These are phyloP conservation scores for Cryphonectria nitschkei DNA, from an alignment of 2,329 filamentous ascomycete species.

Conservation along the genomic window DNA sequence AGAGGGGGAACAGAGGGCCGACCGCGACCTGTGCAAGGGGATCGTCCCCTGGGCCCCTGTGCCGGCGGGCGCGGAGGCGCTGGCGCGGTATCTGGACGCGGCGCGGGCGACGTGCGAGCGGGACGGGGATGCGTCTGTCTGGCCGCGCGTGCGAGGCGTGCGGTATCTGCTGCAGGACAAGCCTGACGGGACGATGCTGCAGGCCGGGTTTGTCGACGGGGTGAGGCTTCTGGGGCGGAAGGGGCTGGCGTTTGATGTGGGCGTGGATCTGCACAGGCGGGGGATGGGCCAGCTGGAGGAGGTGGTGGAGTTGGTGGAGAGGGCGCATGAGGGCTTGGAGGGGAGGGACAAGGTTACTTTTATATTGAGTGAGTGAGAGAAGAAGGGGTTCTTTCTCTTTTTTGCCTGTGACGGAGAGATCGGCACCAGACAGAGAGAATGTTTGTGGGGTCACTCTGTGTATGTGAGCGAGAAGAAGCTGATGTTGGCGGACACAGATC, in stretches of 20 bases:
- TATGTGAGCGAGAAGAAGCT: background rate
- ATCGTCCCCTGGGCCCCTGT: slow-evolving; percentile 88
- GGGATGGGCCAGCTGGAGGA: slow-evolving; percentile 76
- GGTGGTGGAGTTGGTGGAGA: slow-evolving; percentile 69
- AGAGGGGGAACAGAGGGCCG: background rate
- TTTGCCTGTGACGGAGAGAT: background rate
- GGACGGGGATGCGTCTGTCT: slow-evolving; percentile 61
- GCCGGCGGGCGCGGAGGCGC: slow-evolving; percentile 60
- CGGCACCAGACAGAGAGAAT: background rate
- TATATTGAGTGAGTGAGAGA: slow-evolving; percentile 66
- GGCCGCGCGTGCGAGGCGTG: slow-evolving; percentile 74
- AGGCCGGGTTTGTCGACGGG: slow-evolving; percentile 65
- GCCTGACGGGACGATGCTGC: slow-evolving; percentile 66
- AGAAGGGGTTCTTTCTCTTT: too few relatives aligned
- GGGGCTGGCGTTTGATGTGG: slow-evolving; percentile 78
- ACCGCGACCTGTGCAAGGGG: slow-evolving; percentile 59
- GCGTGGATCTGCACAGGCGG: slow-evolving; percentile 77
- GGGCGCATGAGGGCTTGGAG: slow-evolving; percentile 63
- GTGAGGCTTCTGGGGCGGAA: slow-evolving; percentile 66
- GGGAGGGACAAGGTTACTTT: slow-evolving; percentile 66
- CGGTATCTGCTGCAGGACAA: slow-evolving; percentile 83
- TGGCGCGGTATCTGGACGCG: slow-evolving; percentile 67
- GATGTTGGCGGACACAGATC: slow-evolving; percentile 59
- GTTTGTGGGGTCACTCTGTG: background rate
- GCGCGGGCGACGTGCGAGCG: slow-evolving; percentile 54